phyloP scores from a whole-genome alignment of 2,329 filamentous ascomycete genomes.

The Fusarium nygamai region DNA sequence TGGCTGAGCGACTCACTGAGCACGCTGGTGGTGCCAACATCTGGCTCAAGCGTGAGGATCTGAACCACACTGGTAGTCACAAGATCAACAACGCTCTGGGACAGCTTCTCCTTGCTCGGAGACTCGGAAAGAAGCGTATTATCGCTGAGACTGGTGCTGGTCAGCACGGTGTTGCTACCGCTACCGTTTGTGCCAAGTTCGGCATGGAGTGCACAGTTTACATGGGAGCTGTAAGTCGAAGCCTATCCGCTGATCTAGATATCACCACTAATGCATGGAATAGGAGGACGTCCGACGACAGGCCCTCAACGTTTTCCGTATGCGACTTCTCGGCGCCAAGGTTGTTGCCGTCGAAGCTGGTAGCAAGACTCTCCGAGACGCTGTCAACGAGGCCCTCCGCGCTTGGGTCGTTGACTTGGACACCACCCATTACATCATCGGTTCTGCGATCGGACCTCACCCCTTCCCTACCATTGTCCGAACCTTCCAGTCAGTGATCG shows the following conservation, averaged over 20 bases:
- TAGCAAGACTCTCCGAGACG: slow-evolving; percentile 82
- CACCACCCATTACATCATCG: slow-evolving; percentile 98
- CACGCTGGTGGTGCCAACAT: slow-evolving; percentile 93
- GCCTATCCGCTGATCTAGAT: background rate
- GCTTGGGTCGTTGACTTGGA: slow-evolving; percentile 93
- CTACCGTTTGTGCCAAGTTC: slow-evolving; percentile 97
- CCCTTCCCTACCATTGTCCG: slow-evolving; percentile 98
- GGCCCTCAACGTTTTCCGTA: slow-evolving; percentile 97
- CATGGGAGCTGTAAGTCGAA: slow-evolving; percentile 79
- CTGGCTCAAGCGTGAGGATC: slow-evolving; percentile 96
- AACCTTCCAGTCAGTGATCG: slow-evolving; percentile 97
- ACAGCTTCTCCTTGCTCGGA: slow-evolving; percentile 85
- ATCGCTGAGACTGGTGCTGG: slow-evolving; percentile 98
- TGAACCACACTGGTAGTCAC: slow-evolving; percentile 97
- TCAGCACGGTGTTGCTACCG: slow-evolving; percentile 97
- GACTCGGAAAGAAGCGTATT: slow-evolving; percentile 94
- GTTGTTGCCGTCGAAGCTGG: slow-evolving; percentile 95
- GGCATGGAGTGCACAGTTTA: slow-evolving; percentile 98
- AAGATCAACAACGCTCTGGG: slow-evolving; percentile 99
- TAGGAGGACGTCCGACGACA: slow-evolving; percentile 93
- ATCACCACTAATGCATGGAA: slow-evolving; percentile 34
- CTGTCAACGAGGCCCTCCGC: slow-evolving; percentile 94
- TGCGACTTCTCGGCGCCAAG: slow-evolving; percentile 92
- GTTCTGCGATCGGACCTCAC: slow-evolving; percentile 95
- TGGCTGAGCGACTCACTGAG: slow-evolving; percentile 88